Base-by-base conservation (phyloP, 495 filamentous ascomycete species). In the Lichina pygmaea region DNA sequence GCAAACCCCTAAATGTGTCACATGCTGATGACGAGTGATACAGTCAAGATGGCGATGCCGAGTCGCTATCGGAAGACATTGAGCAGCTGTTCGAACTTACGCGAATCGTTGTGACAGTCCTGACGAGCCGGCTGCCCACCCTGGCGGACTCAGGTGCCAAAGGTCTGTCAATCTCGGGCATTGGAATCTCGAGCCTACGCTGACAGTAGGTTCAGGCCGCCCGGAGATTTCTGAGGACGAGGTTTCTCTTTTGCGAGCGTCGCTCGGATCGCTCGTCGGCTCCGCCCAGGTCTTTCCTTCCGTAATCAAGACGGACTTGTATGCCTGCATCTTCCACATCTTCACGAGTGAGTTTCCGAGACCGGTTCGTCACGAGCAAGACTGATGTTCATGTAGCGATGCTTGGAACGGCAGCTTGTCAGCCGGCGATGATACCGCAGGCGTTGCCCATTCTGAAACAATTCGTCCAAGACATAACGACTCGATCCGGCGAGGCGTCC, bases 41-140 rank as follows among this genome's bases (percentile, higher is more conserved):
- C 24, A 24, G 24, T 24, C 24, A 24, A 24, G 24, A 24, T 24
- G 24, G 24, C 4, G 72, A 84, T 42, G 77, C 89, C 51, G 63
- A 95, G 9, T 86, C 81, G 0, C 64, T 95, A 8, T 86, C 81
- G 0, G 89, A 95, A 56, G 89, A 95, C 51, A 91, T 99, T 44
- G 91, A 99, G 54, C 89, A 99, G 60, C 68, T 99, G 0, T 99
- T 99, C 54, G 89, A 99, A 57, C 63, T 95, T 40, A 95, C 91
- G 0, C 71, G 86, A 47, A 86, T 92, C 56, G 93, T 95, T 44
- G 89, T 95, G 33, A 66, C 95, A 11, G 86, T 94, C 2, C 68
- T 99, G 15, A 77, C 82, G 4, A 79, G 82, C 1, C 60, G 93
- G 44, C 60, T 99, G 31, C 91, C 89, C 17, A 93, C 84, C 50